Base-by-base conservation (phyloP, 2,329 filamentous ascomycete genomes). In the Nothomitra cinnamomea region DNA sequence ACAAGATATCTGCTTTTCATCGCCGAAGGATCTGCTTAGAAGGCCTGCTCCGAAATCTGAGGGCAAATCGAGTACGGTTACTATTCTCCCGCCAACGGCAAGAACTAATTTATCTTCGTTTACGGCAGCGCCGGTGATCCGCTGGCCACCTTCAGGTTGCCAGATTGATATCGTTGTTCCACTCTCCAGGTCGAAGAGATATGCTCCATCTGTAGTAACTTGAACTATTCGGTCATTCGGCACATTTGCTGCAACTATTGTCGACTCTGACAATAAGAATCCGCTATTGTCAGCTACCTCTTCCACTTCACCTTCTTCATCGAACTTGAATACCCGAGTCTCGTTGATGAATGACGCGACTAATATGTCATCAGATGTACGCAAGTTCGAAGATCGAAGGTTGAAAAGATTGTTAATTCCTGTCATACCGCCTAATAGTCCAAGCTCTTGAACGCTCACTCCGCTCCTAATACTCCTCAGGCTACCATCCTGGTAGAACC, bases 381-480 rank as follows among this genome's bases (percentile, higher is more conserved):
- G 67, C 0, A 68, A 67, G 53, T 72, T 61, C 55, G 76, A 75
- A 3, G 73, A 70, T 58, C 70, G 72, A 13, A 94, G 65, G 2
- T 82, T 74, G 70, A 88, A 94, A 1, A 95, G 68, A 24, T 82
- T 80, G 53, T 80, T 80, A 42, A 87, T 80, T 62, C 82, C 77
- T 32, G 80, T 74, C 69, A 96, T 80, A 47, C 94, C 84, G 36
- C 82, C 85, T 7, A 96, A 71, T 3, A 90, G 75, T 19, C 88
- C 90, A 15, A 89, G 70, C 54, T 95, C 87, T 64, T 95, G 87
- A 52, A 96, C 76, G 0, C 89, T 89, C 51, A 98, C 89, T 51
- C 92, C 94, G 64, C 90, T 96, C 53, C 92, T 78, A 21, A 98
- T 87, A 63, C 87, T 95, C 56, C 92, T 76, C 53, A 98, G 69